Evolutionary conservation across 2,329 filamentous ascomycete species (phyloP).

Genomic region (Colletotrichum somersetense): DNA sequence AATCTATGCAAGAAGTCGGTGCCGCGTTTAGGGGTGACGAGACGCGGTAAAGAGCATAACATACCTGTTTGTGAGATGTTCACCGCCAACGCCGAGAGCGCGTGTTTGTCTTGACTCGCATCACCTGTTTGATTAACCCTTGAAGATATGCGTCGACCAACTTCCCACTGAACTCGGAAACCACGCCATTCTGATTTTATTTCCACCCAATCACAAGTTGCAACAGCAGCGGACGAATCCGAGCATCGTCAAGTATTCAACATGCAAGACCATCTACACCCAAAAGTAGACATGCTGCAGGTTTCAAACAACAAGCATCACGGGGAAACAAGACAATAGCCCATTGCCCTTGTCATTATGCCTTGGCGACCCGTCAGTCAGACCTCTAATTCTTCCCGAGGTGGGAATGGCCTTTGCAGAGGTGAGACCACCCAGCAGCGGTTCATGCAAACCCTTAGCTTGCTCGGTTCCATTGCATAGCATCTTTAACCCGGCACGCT

Average conservation of each 20-base stretch:
- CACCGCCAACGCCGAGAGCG: background rate
- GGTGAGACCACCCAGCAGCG: slow-evolving; percentile 16
- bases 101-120: background rate
- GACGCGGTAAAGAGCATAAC: background rate
- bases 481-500: no score
- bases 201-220: background rate
- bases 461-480: background rate
- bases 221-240: background rate
- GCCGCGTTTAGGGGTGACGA: no score
- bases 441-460: background rate
- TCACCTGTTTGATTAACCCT: background rate
- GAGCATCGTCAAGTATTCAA: background rate
- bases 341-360: slow-evolving; percentile 16
- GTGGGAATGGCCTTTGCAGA: background rate
- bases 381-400: slow-evolving; percentile 30
- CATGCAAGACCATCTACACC: background rate
- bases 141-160: background rate
- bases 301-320: background rate
- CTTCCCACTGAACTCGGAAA: no score
- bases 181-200: background rate
- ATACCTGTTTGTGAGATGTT: background rate
- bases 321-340: background rate
- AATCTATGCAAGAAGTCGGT: background rate
- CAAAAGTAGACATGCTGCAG: background rate
- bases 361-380: slow-evolving; percentile 16